Evolutionary conservation across 352 stramenopile genomes (phyloP), one percentile per base, ranked within the genome.

Genomic region (Pythium periplocum): DNA sequence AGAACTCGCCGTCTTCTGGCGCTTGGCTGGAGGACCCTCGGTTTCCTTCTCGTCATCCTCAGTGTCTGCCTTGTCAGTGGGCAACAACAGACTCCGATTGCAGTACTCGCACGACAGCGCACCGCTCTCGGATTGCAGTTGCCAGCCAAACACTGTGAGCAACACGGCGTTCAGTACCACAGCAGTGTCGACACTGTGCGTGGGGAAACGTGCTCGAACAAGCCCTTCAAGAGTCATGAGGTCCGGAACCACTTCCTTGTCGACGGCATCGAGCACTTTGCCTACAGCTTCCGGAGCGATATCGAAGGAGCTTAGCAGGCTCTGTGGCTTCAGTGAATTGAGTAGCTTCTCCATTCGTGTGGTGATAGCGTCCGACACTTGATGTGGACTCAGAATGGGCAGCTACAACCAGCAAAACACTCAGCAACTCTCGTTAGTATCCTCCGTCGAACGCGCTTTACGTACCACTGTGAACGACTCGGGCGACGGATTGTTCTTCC

Each of bases 401-500:
- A 84, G 54, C 64, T 78, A 40, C 39, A 55, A 11, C 59, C 57
- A 51, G 39, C 8, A 26, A 48, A 32, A 43, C n/a, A 54, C 31
- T 50, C 4, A 31, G 37, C 12, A 57, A 9, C 45, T 48, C 46
- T 33, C 3, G 55, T 34, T 39, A 53, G 31, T 32, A 33, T 41
- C 26, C n/a, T 4, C 5, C n/a, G 26, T 3, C 43, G 26, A 10
- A 0, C 44, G 32, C 51, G 49, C 31, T 10, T 12, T 2, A 33
- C 53, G 69, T 52, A 89, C 78, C 54, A 62, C 69, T 6, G 66
- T 72, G 44, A 89, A 89, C 37, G 71, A 69, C 43, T 63, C 54
- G 0, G 78, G 75, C 3, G 75, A 89, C 49, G 75, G 68, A 42
- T 86, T 89, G 4, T 64, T 67, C 6, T 60, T 60, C 78, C 78